These are phyloP conservation scores for Verruconis gallopava DNA, from an alignment of 2,329 filamentous ascomycete genomes.

Conservation along the genomic window DNA sequence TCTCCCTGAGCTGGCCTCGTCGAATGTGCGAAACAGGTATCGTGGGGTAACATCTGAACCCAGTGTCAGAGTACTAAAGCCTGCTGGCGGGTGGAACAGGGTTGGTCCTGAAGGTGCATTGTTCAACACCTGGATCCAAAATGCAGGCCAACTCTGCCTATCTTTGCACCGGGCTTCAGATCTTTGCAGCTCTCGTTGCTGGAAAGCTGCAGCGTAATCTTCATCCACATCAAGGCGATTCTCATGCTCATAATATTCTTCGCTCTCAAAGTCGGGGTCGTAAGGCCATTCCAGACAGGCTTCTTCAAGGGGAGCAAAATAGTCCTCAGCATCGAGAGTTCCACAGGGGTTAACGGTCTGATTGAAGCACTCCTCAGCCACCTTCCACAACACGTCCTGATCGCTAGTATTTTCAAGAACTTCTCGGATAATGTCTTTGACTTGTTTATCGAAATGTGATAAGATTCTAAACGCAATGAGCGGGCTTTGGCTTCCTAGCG, in stretches of 20 bases:
- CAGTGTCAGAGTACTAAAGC: not conserved
- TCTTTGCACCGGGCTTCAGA: slow-evolving; percentile 6
- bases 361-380: slow-evolving; percentile 14
- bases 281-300: slow-evolving; percentile 10
- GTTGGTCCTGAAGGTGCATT: not conserved
- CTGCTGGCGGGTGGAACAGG: not conserved
- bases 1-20: slow-evolving; percentile 12
- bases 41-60: slow-evolving; percentile 9
- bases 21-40: slow-evolving; percentile 15
- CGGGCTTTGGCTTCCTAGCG: too few species aligned
- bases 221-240: slow-evolving; percentile 10
- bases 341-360: slow-evolving; percentile 11
- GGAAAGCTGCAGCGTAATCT: slow-evolving; percentile 8
- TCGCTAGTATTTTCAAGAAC: not conserved
- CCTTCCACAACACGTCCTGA: slow-evolving; percentile 10
- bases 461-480: not conserved
- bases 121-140: not conserved
- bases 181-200: slow-evolving; percentile 4
- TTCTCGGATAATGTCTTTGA: not conserved
- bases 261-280: slow-evolving; percentile 11
- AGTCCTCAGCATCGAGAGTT: slow-evolving; percentile 11
- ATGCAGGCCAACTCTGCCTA: slow-evolving; percentile 7
- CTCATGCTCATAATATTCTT: slow-evolving; percentile 13
- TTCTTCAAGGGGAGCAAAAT: slow-evolving; percentile 11
- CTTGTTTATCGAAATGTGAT: not conserved